Percentiles rank a stretch among this genome's conserved stretches.
Conservation (phyloP, 768 basidiomycete species). For the Leucosporidium yakuticum region DNA sequence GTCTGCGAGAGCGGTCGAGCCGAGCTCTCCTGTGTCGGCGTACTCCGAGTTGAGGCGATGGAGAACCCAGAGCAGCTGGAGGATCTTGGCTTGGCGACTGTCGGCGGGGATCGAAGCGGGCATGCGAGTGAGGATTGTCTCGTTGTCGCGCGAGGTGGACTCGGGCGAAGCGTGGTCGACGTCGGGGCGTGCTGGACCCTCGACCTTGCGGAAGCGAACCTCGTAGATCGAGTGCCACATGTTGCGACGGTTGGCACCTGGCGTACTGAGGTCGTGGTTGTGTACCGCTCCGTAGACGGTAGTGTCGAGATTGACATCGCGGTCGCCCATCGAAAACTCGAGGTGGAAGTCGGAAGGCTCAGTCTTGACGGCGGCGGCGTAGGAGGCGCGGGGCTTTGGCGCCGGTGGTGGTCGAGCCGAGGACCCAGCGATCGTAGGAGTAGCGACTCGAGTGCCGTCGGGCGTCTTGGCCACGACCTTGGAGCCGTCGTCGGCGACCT, state of each 20-base stretch:
- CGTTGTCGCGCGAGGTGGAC: constrained; percentile 18
- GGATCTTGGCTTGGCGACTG: constrained; percentile 78
- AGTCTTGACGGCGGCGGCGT: constrained; percentile 87
- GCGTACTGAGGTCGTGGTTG: constrained; percentile 62
- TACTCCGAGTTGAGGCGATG: constrained; percentile 64
- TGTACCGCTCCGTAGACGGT: constrained; percentile 97
- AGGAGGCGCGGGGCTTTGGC: constrained; percentile 51
- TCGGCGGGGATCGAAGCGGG: constrained; percentile 77
- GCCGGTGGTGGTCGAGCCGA: constrained; percentile 34
- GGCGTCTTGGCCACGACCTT: constrained; percentile 94
- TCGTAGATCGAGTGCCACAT: constrained; percentile 82
- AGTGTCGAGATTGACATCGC: constrained; percentile 71
- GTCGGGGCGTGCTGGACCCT: constrained; percentile 48
- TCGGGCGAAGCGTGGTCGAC: constrained; percentile 21
- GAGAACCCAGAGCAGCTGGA: constrained; percentile 80
- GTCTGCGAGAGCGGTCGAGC: constrained; percentile 52
- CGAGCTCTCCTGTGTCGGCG: constrained; percentile 5
- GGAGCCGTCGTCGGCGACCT: constrained; percentile 52
- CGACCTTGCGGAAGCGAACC: constrained; percentile 85
- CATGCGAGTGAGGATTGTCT: constrained; percentile 58
- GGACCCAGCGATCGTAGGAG: constrained; percentile 58
- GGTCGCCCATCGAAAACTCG: constrained; percentile 89
- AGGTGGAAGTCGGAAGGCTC: constrained; percentile 96
- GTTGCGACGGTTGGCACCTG: constrained; percentile 6
- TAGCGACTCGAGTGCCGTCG: constrained; percentile 87